Evolutionary conservation across 2,329 filamentous ascomycete genomes (phyloP), one percentile per base, ranked within the genome.

Genomic region (Sporothrix pallida): DNA sequence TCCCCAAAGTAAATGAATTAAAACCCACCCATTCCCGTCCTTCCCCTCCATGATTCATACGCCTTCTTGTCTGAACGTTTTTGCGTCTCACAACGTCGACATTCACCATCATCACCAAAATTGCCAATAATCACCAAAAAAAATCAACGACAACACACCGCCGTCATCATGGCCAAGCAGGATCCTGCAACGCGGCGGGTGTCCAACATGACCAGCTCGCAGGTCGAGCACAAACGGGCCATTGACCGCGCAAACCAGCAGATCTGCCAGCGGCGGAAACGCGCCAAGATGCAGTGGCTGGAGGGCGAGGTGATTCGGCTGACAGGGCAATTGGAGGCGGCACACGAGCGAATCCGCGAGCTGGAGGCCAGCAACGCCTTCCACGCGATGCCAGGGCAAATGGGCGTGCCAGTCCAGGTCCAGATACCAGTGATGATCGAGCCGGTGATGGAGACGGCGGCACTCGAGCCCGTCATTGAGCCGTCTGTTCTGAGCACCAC

Each of bases 231-330:
- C 71, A 79, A 79, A 72, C 75, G 77, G 9, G 78, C 77, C 60
- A 78, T 79, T 20, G 77, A 78, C 65, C 75, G 78, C 9, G 75
- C 73, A 5, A 79, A 78, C 65, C 78, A 78, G 74, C 75, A 77
- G 23, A 74, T 77, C 37, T 77, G 73, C 72, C 75, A 77, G 50
- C 76, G 75, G 3, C 78, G 78, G 71, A 75, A 74, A 20, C 78
- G 75, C 50, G 75, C 75, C 3, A 74, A 75, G 31, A 62, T 78
- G 37, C 68, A 75, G 2, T 71, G 71, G 50, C 73, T 79, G 17
- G 76, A 77, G 56, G 26, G 56, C 13, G 73, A 77, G 54, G 72
- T 79, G 13, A 65, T 74, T 0, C 72, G 74, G 1, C 60, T 78
- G 8, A 71, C 71, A 7, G 20, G 31, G 6, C 31, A 68, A 50